phyloP scores from a whole-genome alignment of 345 rosid genomes.

The Triadica sebifera region DNA sequence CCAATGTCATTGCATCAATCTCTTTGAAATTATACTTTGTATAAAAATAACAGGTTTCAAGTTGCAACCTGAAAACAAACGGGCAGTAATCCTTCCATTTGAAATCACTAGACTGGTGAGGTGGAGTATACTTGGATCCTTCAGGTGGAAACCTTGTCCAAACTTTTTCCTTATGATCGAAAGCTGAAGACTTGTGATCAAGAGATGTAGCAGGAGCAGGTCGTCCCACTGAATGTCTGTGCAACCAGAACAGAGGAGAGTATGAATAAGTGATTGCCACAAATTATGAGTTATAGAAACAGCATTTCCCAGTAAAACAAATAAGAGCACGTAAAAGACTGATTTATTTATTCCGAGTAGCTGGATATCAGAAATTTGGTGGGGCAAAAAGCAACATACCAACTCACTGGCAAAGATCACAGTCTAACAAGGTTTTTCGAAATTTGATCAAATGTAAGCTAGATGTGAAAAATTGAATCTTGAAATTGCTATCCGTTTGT shows the following conservation, averaged over 20 bases:
- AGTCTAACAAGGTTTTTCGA: not conserved
- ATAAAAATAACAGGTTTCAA: constrained; percentile 1
- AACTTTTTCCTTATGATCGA: constrained; percentile 89
- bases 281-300: not conserved
- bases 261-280: not conserved
- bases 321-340: not conserved
- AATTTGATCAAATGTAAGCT: not conserved
- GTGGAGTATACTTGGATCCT: constrained; percentile 95
- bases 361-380: not conserved
- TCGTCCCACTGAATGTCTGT: constrained; percentile 88
- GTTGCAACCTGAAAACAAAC: constrained; percentile 80
- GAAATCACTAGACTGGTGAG: constrained; percentile 86
- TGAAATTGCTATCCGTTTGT: not conserved
- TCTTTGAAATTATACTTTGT: not conserved
- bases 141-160: constrained; percentile 96
- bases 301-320: not conserved
- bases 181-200: constrained; percentile 83
- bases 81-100: constrained; percentile 99
- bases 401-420: not conserved
- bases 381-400: not conserved
- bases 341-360: not conserved
- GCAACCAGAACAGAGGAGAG: constrained; percentile 5
- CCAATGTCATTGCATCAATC: not conserved
- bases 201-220: constrained; percentile 86
- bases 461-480: not conserved